Evolutionary conservation across 139 green algal genomes (phyloP).

Genomic region (Closterium sp.): DNA sequence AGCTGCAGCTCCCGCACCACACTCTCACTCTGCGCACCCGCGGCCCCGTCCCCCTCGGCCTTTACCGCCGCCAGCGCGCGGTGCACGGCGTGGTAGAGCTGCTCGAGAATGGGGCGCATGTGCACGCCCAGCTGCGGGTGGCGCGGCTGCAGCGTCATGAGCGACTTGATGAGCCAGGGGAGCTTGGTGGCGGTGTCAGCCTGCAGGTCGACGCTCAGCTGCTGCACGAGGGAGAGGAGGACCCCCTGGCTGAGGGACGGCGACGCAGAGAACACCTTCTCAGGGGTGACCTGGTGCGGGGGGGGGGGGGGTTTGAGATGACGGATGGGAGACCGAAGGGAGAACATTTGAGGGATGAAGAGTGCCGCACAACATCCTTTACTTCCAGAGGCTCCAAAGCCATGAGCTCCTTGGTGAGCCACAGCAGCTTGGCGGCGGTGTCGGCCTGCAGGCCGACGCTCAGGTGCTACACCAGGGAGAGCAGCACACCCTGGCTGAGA

Average conservation of each 20-base stretch:
- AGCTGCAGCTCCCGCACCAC: slow-evolving; percentile 10
- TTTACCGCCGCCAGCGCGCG: background rate
- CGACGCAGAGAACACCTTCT: background rate
- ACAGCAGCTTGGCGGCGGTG: slow-evolving; percentile 65
- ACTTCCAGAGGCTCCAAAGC: slow-evolving; percentile 69
- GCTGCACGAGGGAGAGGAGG: slow-evolving; percentile 75
- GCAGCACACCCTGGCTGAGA: slow-evolving; percentile 70
- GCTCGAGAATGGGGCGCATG: slow-evolving; percentile 55
- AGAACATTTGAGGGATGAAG: no score
- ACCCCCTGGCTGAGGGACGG: slow-evolving; percentile 65
- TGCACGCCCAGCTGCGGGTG: slow-evolving; percentile 64
- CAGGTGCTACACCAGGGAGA: slow-evolving; percentile 79
- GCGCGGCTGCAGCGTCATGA: slow-evolving; percentile 63
- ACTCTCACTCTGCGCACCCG: background rate
- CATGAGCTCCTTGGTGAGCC: slow-evolving; percentile 67
- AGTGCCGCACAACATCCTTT: no score
- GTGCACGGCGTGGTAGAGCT: slow-evolving; percentile 39
- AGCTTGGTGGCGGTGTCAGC: slow-evolving; percentile 60
- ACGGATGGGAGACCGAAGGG: background rate
- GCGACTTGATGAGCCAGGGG: slow-evolving; percentile 68
- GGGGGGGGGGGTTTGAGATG: background rate
- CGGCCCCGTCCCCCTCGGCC: background rate
- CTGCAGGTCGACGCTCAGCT: slow-evolving; percentile 70
- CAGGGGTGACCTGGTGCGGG: slow-evolving; percentile 18
- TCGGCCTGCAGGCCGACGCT: slow-evolving; percentile 58